Percentiles rank a stretch among this genome's conserved stretches.
Evolutionary conservation across 73 alveolate genomes (phyloP).

Genomic region (Tetrahymena borealis): DNA sequence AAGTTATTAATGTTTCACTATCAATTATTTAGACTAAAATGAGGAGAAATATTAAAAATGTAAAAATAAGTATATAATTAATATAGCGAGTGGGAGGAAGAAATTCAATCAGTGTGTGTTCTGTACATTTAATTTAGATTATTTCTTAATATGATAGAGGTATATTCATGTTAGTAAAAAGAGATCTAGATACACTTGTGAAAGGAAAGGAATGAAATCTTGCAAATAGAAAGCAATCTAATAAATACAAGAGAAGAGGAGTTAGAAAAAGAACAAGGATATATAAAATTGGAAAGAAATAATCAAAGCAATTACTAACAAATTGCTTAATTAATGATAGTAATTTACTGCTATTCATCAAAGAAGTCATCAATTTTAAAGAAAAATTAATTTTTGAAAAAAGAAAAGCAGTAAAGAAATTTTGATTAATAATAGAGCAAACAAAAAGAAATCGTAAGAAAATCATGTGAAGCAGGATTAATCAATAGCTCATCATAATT

Average conservation of each 20-base stretch:
- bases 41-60: no score
- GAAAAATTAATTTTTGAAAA: background rate
- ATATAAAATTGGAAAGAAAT: background rate
- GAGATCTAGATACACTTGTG: no score
- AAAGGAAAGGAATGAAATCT: background rate
- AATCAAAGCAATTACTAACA: background rate
- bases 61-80: no score
- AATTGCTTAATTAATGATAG: background rate
- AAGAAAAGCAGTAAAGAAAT: background rate
- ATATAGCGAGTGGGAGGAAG: background rate
- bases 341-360: background rate
- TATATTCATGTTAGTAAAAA: no score
- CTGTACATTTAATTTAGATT: no score
- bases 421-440: background rate
- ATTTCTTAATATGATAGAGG: no score
- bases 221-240: background rate
- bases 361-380: background rate
- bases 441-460: background rate
- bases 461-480: background rate
- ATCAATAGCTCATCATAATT: no score
- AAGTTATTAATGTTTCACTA: no score
- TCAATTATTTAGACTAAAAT: no score
- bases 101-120: background rate
- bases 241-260: background rate
- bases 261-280: background rate